Evolutionary conservation across 345 rosid genomes (phyloP), one percentile per base, ranked within the genome.

Genomic region (Heritiera fomes): DNA sequence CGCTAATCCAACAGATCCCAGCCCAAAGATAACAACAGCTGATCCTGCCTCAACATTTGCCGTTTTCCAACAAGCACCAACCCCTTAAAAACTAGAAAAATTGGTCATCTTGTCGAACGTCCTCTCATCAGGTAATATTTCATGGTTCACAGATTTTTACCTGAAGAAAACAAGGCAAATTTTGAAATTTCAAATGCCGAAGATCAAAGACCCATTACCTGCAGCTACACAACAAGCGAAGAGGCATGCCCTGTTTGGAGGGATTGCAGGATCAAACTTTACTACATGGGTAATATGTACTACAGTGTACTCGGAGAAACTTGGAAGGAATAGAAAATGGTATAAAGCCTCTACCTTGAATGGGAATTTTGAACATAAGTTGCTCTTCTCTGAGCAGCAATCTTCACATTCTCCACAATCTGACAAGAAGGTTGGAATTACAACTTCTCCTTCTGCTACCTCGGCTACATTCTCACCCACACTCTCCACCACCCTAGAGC

Each of bases 211-310:
- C 23, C 52, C 30, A 60, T 60, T 86, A 89, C 98, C 98, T 61
- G 98, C 93, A 40, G 98, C 89, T 50, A 95, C 86, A 77, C 98
- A 97, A 18, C 98, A 95, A 59, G 98, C 87, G 17, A 95, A 89
- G 76, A 95, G 98, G 79, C 97, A 91, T 32, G 98, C 98, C 78
- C 75, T 88, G 45, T 81, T 86, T 40, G 98, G 97, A 72, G 97
- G 93, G 70, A 89, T 59, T 10, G 87, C 75, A 61, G 89, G 85
- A 78, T 93, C 95, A 30, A 91, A 83, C 86, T 91, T 93, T 1
- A 86, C 87, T 4, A 95, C 65, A 77, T 95, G 87, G n/a, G 91
- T 88, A 34, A 82, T 70, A 81, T 95, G 94, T 4, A 95, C 86
- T 17, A 91, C 98, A 0, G 97, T 91, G 75, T 91, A 95, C 85